phyloP scores from a whole-genome alignment of 305 asterid genomes.

The Rubia tinctorum region DNA sequence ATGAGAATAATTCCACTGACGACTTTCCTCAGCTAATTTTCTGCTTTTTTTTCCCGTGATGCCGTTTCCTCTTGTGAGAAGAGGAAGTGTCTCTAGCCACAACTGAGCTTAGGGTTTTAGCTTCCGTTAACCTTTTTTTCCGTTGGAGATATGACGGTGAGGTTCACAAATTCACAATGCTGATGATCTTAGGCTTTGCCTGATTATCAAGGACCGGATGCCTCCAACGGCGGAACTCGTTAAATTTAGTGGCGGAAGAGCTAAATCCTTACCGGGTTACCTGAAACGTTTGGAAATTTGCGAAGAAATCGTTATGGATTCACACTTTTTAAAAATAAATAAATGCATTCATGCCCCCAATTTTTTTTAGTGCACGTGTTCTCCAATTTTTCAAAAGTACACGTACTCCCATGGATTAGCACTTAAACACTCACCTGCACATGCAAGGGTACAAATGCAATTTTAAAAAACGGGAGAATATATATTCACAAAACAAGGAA shows the following conservation, averaged over 20 bases:
- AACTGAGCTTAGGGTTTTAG: conserved; percentile 23
- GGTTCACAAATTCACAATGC: too few relatives aligned
- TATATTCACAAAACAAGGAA: too few relatives aligned
- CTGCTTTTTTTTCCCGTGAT: conserved; percentile 20
- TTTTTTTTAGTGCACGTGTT: too few relatives aligned
- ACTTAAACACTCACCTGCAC: too few relatives aligned
- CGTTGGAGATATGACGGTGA: neutral
- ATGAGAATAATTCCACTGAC: conserved; percentile 60
- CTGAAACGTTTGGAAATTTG: neutral
- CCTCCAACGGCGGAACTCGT: neutral
- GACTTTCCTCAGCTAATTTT: conserved; percentile 29
- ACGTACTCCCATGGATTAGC: too few relatives aligned
- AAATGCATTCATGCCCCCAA: too few relatives aligned
- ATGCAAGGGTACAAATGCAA: too few relatives aligned
- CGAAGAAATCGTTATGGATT: neutral
- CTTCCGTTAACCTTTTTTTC: neutral
- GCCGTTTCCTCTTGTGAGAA: conserved; percentile 11
- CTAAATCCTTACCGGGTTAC: neutral
- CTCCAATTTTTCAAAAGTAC: too few relatives aligned
- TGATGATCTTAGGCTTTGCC: too few relatives aligned
- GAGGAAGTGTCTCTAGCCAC: conserved; percentile 15
- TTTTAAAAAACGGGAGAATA: too few relatives aligned
- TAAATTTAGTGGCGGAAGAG: neutral
- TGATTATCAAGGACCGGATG: neutral
- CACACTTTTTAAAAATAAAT: too few relatives aligned